Evolutionary conservation across 345 rosid genomes (phyloP), one percentile per base, ranked within the genome.

Genomic region (Hevea brasiliensis): DNA sequence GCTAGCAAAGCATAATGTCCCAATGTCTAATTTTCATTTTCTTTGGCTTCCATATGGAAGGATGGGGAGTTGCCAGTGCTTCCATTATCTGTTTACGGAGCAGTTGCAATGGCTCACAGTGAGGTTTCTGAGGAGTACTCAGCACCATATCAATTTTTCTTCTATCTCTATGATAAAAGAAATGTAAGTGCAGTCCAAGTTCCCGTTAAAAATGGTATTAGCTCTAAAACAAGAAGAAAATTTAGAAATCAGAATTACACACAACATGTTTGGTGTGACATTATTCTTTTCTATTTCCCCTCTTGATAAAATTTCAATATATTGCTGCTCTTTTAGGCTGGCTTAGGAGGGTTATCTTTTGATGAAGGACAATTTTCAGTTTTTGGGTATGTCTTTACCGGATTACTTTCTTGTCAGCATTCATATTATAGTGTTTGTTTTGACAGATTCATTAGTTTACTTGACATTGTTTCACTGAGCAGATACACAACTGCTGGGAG

Each of bases 331-430:
- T 18, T 70, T 64, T 76, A 89, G 97, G 80, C 98, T 55, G 95
- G 97, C 79, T 82, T 94, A 67, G 98, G 93, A 77, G 97, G 98
- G n/a, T 83, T 94, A 80, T 94, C 97, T 7, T 92, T 92, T 59
- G 98, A 92, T 6, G 98, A 94, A 87, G 97, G 97, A 18, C 92
- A 94, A 62, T 94, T 94, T 86, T 90, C 97, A 1, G 98, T 92
- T 68, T 90, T 90, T 6, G 95, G 97, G 98, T 90, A 89, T 56
- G 45, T 57, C 26, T 29, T 66, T 65, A 10, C 55, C 56, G 55
- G 47, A 67, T 23, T 5, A 21, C 51, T 65, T 27, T 60, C 70
- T 21, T 56, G 54, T 20, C 58, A 24, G 24, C 1, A 3, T 8
- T 32, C 24, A 6, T 37, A 72, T 69, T 48, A 37, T 18, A 17